phyloP scores from a whole-genome alignment of 495 filamentous ascomycete genomes.

The Arthonia radiata region DNA sequence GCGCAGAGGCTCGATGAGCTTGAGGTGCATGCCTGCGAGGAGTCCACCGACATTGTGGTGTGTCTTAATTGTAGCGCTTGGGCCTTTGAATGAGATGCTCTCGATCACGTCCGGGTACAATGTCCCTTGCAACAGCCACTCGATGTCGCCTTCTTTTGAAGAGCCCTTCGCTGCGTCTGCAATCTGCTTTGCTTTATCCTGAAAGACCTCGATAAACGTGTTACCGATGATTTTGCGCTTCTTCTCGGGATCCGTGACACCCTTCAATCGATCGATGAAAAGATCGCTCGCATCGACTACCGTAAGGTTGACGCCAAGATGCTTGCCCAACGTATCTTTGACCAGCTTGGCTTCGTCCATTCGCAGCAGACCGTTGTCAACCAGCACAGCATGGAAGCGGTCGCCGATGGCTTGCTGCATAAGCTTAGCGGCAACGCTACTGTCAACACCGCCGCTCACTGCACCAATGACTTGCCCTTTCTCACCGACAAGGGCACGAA shows the following conservation, averaged over 20 bases:
- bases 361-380: conserved; percentile 76
- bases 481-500: conserved; percentile 50
- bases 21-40: conserved; percentile 31
- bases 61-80: conserved; percentile 60
- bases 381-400: conserved; percentile 69
- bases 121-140: conserved; percentile 72
- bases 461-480: conserved; percentile 65
- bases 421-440: conserved; percentile 66
- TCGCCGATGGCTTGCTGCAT: conserved; percentile 67
- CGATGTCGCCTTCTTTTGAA: conserved; percentile 37
- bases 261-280: conserved; percentile 52
- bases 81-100: conserved; percentile 58
- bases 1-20: conserved; percentile 57
- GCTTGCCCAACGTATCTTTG: conserved; percentile 43
- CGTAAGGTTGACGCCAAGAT: conserved; percentile 74
- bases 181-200: conserved; percentile 54
- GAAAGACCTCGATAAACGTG: conserved; percentile 72
- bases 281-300: conserved; percentile 56
- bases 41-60: conserved; percentile 70
- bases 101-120: conserved; percentile 58
- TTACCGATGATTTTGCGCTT: conserved; percentile 86
- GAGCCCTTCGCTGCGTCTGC: conserved; percentile 38
- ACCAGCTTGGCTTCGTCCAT: conserved; percentile 64
- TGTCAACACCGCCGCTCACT: conserved; percentile 79
- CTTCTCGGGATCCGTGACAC: conserved; percentile 49